Evolutionary conservation across 305 asterid genomes (phyloP).

Genomic region (Solanum hybrid): DNA sequence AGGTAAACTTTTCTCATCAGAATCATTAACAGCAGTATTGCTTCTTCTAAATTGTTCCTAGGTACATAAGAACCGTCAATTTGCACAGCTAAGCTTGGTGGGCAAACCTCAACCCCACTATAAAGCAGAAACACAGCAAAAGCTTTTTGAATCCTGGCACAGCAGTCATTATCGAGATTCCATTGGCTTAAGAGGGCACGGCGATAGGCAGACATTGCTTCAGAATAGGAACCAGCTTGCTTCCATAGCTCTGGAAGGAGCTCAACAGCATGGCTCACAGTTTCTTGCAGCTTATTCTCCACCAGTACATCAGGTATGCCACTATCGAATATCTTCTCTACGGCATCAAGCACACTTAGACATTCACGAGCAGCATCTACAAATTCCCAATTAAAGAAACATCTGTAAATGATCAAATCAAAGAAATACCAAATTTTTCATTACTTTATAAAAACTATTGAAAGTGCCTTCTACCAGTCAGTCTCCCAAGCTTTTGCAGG

Average conservation of each 20-base stretch:
- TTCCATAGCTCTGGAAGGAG: constrained; percentile 93
- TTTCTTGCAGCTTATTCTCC: constrained; percentile 88
- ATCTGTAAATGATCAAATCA: constrained; percentile 30
- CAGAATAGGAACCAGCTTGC: constrained; percentile 60
- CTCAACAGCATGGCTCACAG: constrained; percentile 87
- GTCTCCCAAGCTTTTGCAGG: constrained; percentile 86
- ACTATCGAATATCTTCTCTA: constrained; percentile 75
- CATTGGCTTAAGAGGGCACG: constrained; percentile 93
- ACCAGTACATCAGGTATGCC: constrained; percentile 74
- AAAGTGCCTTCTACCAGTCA: constrained; percentile 45
- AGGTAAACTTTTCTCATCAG: constrained; percentile 79
- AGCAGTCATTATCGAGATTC: constrained; percentile 80
- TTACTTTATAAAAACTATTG: background rate
- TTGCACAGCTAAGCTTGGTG: constrained; percentile 89
- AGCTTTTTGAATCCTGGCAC: constrained; percentile 90
- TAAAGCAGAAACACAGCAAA: constrained; percentile 86
- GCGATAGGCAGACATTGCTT: constrained; percentile 79
- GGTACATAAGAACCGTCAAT: constrained; percentile 85
- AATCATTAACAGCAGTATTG: constrained; percentile 86
- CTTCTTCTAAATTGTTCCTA: constrained; percentile 83
- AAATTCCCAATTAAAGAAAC: constrained; percentile 27
- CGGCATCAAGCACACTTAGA: constrained; percentile 87
- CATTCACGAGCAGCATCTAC: constrained; percentile 96
- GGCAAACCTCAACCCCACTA: constrained; percentile 72
- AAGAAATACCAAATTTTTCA: constrained; percentile 8